Evolutionary conservation across 306 rosid genomes (phyloP).

Genomic region (Sicyos edulis): DNA sequence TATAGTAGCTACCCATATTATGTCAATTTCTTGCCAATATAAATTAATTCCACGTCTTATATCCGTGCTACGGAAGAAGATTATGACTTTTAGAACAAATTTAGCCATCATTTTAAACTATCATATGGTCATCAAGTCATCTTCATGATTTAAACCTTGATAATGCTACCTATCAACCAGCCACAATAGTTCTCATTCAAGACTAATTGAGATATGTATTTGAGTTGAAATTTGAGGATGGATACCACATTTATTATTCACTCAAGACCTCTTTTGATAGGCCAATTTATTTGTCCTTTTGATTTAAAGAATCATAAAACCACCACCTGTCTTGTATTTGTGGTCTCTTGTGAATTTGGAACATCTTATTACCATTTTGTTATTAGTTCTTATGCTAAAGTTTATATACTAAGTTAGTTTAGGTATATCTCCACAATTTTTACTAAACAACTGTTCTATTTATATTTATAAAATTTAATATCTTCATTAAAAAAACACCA

Average conservation of each 20-base stretch:
- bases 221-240: neutral
- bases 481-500: too few relatives aligned
- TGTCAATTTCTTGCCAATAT: neutral
- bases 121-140: neutral
- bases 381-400: too few relatives aligned
- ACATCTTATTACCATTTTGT: too few relatives aligned
- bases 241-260: neutral
- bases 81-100: neutral
- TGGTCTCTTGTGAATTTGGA: too few relatives aligned
- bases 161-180: neutral
- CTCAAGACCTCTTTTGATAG: neutral
- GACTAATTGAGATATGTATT: neutral
- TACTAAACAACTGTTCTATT: too few relatives aligned
- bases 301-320: too few relatives aligned
- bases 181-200: neutral
- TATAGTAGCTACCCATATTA: neutral
- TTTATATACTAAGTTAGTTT: too few relatives aligned
- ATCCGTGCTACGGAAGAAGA: neutral
- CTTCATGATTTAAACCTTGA: neutral
- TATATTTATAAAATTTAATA: too few relatives aligned
- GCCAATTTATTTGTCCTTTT: neutral
- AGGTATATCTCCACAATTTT: too few relatives aligned
- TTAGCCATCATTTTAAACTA: neutral
- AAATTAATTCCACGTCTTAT: neutral
- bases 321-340: too few relatives aligned